Percentiles rank a stretch among this genome's conserved stretches.
Evolutionary conservation across 2,329 filamentous ascomycete genomes (phyloP).

Genomic region (Zasmidium cellare): DNA sequence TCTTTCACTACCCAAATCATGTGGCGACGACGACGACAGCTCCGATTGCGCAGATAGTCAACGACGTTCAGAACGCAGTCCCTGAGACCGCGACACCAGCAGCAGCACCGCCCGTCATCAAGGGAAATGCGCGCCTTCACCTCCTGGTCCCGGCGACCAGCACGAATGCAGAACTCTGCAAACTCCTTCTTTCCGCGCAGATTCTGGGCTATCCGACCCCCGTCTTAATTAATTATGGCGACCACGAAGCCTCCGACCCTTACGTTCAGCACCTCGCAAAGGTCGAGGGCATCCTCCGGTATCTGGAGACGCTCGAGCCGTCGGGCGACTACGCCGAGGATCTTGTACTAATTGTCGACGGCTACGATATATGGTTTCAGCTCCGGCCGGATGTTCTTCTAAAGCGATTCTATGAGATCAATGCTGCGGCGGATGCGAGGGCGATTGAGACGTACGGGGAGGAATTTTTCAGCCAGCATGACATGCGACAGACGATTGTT

Average conservation of each 20-base stretch:
- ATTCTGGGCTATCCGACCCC: constrained; percentile 61
- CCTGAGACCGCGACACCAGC: too few relatives aligned
- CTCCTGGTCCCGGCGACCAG: constrained; percentile 54
- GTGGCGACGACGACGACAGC: too few relatives aligned
- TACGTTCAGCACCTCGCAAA: constrained; percentile 47
- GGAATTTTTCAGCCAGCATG: constrained; percentile 36
- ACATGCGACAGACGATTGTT: constrained; percentile 32
- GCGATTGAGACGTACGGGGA: constrained; percentile 22
- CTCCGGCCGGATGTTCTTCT: constrained; percentile 63
- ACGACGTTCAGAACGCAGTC: constrained; percentile 2
- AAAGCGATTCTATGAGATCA: constrained; percentile 39
- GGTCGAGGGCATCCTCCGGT: constrained; percentile 48
- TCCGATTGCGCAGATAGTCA: background rate
- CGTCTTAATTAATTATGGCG: constrained; percentile 51
- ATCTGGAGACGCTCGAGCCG: constrained; percentile 37
- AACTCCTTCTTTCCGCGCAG: constrained; percentile 57
- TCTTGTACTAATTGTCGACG: constrained; percentile 64
- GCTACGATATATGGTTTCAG: constrained; percentile 65
- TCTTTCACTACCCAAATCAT: background rate
- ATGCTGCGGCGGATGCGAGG: constrained; percentile 43
- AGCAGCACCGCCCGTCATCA: too few relatives aligned
- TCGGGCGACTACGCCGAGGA: constrained; percentile 54
- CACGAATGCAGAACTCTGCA: constrained; percentile 56
- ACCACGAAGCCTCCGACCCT: constrained; percentile 34
- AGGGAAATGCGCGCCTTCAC: constrained; percentile 46